Percentiles rank a stretch among this genome's conserved stretches.
phyloP scores from a whole-genome alignment of 2,329 filamentous ascomycete species.

The Chaetothyriales sp. region DNA sequence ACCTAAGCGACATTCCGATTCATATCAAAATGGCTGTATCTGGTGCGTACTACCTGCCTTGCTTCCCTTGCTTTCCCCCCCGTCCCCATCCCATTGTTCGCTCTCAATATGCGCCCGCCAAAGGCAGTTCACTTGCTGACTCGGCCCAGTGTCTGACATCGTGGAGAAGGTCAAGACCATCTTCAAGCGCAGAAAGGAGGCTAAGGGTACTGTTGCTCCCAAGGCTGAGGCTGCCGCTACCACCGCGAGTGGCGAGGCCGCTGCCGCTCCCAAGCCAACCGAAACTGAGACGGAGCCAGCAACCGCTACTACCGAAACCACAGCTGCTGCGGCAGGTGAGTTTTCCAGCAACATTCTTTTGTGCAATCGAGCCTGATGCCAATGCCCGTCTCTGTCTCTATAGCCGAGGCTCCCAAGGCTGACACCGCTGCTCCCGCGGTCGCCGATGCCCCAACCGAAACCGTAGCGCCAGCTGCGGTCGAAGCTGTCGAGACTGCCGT shows the following conservation, averaged over 20 bases:
- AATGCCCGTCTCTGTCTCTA: neutral
- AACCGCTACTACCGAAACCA: neutral
- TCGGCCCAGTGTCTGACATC: slow-evolving; percentile 11
- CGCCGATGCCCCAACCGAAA: slow-evolving; percentile 5
- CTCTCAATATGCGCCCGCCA: slow-evolving; percentile 7
- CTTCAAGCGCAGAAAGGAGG: slow-evolving; percentile 12
- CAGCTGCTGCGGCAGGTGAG: neutral
- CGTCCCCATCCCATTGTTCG: slow-evolving; percentile 20
- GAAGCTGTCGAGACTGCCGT: neutral
- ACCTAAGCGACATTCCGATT: too few relatives aligned
- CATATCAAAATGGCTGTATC: too few relatives aligned
- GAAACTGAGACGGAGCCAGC: neutral
- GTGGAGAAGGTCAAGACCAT: slow-evolving; percentile 19
- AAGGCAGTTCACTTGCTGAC: neutral
- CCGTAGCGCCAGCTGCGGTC: neutral
- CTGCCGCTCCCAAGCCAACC: slow-evolving; percentile 11
- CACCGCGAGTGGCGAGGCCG: slow-evolving; percentile 5
- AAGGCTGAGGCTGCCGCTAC: slow-evolving; percentile 10
- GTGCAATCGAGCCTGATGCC: neutral
- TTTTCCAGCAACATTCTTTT: neutral
- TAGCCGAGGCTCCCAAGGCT: slow-evolving; percentile 9
- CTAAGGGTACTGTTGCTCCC: slow-evolving; percentile 7
- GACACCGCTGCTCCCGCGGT: slow-evolving; percentile 5
- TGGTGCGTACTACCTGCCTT: too few relatives aligned
- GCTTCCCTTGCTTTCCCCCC: slow-evolving; percentile 9